phyloP scores from a whole-genome alignment of 108 stramenopile species.

The Cyclostephanos invisitatus region DNA sequence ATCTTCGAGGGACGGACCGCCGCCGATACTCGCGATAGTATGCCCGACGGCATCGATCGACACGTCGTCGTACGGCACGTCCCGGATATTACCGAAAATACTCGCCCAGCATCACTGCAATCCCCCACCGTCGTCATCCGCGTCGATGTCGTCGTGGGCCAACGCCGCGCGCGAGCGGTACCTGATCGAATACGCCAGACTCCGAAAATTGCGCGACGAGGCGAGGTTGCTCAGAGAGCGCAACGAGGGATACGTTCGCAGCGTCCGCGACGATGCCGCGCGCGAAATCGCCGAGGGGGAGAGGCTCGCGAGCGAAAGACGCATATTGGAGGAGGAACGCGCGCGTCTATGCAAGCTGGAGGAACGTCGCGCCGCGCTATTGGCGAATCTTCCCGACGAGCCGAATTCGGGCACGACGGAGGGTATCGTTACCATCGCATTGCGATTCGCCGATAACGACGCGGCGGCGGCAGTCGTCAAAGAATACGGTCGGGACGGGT shows the following conservation, averaged over 20 bases:
- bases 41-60: constrained; percentile 47
- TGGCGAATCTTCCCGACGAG: constrained; percentile 60
- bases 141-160: constrained; percentile 65
- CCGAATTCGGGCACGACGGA: constrained; percentile 30
- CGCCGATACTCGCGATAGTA: constrained; percentile 61
- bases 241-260: constrained; percentile 58
- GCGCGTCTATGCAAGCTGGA: constrained; percentile 40
- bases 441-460: constrained; percentile 56
- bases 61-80: constrained; percentile 16
- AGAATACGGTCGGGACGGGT: not conserved
- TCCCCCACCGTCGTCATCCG: constrained; percentile 62
- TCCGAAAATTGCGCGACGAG: constrained; percentile 64
- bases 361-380: constrained; percentile 52
- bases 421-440: constrained; percentile 63
- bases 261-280: constrained; percentile 54
- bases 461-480: no score
- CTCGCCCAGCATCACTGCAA: constrained; percentile 82
- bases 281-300: constrained; percentile 40
- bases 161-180: constrained; percentile 70
- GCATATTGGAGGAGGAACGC: constrained; percentile 47
- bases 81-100: constrained; percentile 35
- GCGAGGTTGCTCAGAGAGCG: constrained; percentile 57
- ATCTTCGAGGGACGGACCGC: constrained; percentile 15
- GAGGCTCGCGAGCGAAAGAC: constrained; percentile 19
- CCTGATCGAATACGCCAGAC: constrained; percentile 58